phyloP scores from a whole-genome alignment of 2,329 filamentous ascomycete species.

The Neopestalotiopsis sp. region DNA sequence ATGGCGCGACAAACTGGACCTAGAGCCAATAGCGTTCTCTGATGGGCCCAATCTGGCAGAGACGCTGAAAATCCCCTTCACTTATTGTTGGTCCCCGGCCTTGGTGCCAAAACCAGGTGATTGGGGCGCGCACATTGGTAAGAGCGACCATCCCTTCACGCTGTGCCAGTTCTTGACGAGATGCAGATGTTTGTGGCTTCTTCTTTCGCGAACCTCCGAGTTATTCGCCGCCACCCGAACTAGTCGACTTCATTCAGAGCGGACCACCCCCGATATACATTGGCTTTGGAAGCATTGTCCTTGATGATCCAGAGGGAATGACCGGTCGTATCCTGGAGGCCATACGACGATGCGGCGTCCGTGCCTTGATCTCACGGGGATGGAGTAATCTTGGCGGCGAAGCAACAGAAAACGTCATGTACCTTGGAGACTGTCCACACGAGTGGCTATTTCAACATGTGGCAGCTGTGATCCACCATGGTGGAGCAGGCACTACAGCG shows the following conservation, averaged over 20 bases:
- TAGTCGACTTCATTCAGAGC: conserved; percentile 69
- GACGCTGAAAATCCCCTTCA: conserved; percentile 76
- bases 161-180: background rate
- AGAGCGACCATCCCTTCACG: background rate
- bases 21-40: conserved; percentile 76
- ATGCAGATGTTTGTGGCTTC: conserved; percentile 67
- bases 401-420: conserved; percentile 56
- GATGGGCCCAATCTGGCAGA: conserved; percentile 79
- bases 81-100: conserved; percentile 87
- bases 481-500: conserved; percentile 69
- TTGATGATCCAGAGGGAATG: conserved; percentile 63
- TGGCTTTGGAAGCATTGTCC: conserved; percentile 59
- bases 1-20: conserved; percentile 70
- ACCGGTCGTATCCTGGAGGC: conserved; percentile 65
- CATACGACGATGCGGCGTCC: conserved; percentile 58
- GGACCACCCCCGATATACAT: conserved; percentile 81
- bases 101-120: conserved; percentile 80
- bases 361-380: conserved; percentile 66
- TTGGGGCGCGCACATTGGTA: conserved; percentile 73
- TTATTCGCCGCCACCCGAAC: conserved; percentile 68
- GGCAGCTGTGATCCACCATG: conserved; percentile 65
- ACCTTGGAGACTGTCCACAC: conserved; percentile 63
- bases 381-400: conserved; percentile 66
- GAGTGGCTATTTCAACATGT: conserved; percentile 70
- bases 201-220: conserved; percentile 73